Base-by-base conservation (phyloP, 1,284 basidiomycete genomes). In the Marasmius oreades region DNA sequence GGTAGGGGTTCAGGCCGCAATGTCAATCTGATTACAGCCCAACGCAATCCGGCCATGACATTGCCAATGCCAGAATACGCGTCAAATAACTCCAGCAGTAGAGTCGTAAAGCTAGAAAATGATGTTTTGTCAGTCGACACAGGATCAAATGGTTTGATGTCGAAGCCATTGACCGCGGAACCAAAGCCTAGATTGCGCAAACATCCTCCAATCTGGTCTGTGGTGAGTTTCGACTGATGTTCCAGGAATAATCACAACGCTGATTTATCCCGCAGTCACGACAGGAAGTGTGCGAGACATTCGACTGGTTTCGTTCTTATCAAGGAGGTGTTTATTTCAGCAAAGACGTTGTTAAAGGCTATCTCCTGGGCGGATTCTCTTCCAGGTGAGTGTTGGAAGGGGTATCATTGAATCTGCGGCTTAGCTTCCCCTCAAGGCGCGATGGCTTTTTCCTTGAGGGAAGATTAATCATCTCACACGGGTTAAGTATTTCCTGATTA, bases 261-360 rank as follows among this genome's bases (percentile, higher is more conserved):
- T 37, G 24, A 47, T 14, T 36, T 39, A n/a, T 16, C 11, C 5
- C 34, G 3, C 58, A 92, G 90, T 86, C 88, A 23, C 81, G 89
- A 44, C 89, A 91, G 71, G 89, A 92, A 69, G 76, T 92, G 1
- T 91, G 90, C 70, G 89, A 92, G 67, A 78, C 84, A 1, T 81
- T 86, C 46, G 80, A 84, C 20, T 86, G 82, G 78, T 92, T 92
- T 68, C 78, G 86, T 42, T 82, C 79, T 61, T 91, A 88, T 64
- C 90, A 92, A 69, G 74, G 88, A 11, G 89, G 89, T 4, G 89
- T 92, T 3, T 92, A 92, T 67, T 81, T 76, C 55, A 69, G 70
- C 28, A 74, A 82, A n/a, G 79, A 82, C 55, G 69, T 80, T 24
- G 86, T 79, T 8, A 84, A 81, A 66, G 89, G 89, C 1, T 92